A percentile compares a stretch with the other conserved stretches of the same genome.
These are phyloP conservation scores for Kwoniella shivajii DNA, from an alignment of 1,284 basidiomycete genomes.

Conservation along the genomic window DNA sequence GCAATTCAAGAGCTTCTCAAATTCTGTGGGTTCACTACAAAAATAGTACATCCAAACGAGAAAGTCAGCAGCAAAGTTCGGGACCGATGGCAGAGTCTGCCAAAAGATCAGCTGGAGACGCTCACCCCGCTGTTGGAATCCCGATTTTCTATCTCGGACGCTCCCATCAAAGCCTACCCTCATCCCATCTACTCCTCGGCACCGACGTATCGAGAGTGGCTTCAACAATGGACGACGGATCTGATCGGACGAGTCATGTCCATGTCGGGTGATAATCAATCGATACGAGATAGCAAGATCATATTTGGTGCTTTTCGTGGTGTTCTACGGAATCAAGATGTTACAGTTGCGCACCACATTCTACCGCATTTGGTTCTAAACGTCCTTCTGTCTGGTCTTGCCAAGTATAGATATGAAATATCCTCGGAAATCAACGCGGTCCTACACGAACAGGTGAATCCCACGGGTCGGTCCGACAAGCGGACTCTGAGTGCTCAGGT, in stretches of 20 bases:
- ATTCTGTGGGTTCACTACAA: conserved; percentile 81
- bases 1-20: conserved; percentile 90
- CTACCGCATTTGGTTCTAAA: conserved; percentile 91
- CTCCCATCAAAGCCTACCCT: conserved; percentile 49
- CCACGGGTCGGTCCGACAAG: conserved; percentile 68
- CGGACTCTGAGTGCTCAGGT: conserved; percentile 87
- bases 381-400: conserved; percentile 74
- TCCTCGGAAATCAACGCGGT: conserved; percentile 77
- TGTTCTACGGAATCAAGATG: conserved; percentile 83
- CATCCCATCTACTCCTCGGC: conserved; percentile 78
- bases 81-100: conserved; percentile 71
- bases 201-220: conserved; percentile 91
- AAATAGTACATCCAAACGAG: conserved; percentile 49
- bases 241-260: conserved; percentile 67
- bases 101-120: conserved; percentile 83
- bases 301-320: conserved; percentile 82
- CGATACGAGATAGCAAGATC: conserved; percentile 39
- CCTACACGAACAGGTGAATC: conserved; percentile 80
- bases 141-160: conserved; percentile 58
- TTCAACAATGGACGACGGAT: conserved; percentile 84
- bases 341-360: conserved; percentile 83
- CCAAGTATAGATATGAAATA: conserved; percentile 67
- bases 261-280: conserved; percentile 36
- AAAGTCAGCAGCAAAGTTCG: conserved; percentile 68
- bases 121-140: conserved; percentile 83